These are phyloP conservation scores for Monilinia fructicola DNA, from an alignment of 2,329 filamentous ascomycete genomes.

Conservation along the genomic window DNA sequence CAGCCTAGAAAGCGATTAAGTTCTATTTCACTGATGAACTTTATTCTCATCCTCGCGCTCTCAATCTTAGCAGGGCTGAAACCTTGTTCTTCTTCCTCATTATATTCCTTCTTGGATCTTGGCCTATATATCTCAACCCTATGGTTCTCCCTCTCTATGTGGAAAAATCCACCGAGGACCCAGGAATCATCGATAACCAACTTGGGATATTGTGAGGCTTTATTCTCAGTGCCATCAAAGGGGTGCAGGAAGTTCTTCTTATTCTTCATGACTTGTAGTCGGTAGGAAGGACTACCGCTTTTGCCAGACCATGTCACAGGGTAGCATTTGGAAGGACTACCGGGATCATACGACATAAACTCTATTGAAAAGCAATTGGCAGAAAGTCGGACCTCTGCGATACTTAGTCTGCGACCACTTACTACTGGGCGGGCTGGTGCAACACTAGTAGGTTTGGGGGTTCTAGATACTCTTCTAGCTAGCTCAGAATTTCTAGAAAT, in stretches of 20 bases:
- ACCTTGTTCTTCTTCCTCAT: no score
- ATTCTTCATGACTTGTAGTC: background rate
- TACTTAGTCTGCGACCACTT: background rate
- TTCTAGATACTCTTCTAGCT: background rate
- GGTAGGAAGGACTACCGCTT: background rate
- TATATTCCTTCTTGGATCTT: background rate
- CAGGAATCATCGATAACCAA: slow-evolving; percentile 1
- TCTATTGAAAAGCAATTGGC: background rate
- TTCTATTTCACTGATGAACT: background rate
- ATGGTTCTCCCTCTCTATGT: background rate
- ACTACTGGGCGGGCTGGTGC: background rate
- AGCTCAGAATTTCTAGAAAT: no score
- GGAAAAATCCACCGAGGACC: background rate
- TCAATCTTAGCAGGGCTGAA: background rate
- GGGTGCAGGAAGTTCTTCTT: background rate
- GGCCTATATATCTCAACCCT: slow-evolving; percentile 9
- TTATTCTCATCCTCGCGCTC: slow-evolving; percentile 18
- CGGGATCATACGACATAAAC: slow-evolving; percentile 15
- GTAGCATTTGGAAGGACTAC: background rate
- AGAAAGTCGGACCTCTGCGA: background rate
- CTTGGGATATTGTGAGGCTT: background rate
- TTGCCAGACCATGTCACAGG: slow-evolving; percentile 2
- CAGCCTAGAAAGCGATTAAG: slow-evolving; percentile 1
- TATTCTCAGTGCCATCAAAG: slow-evolving; percentile 1
- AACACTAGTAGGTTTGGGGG: background rate